These are phyloP conservation scores for Aristolochia fimbriata DNA, from an alignment of 164 flowering plant species.

Conservation along the genomic window DNA sequence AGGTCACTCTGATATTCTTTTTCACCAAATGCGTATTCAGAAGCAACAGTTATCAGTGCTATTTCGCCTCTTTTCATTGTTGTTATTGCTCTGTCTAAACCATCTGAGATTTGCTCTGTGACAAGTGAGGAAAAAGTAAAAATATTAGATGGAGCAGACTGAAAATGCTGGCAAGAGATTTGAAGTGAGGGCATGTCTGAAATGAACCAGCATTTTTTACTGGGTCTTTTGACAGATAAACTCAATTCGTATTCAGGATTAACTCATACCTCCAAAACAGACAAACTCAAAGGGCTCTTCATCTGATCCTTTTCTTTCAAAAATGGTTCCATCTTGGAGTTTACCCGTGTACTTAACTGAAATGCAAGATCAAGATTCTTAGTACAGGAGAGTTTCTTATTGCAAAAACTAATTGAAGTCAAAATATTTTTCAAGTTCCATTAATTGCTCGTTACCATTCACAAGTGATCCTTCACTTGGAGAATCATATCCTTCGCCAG, in stretches of 20 bases:
- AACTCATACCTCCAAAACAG: conserved; percentile 22
- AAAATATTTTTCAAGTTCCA: too few relatives aligned
- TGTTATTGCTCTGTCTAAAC: conserved; percentile 40
- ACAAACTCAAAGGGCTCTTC: conserved; percentile 34
- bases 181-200: too few relatives aligned
- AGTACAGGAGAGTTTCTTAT: background rate
- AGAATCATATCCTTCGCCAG: conserved; percentile 32
- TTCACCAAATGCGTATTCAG: conserved; percentile 13
- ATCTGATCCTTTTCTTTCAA: conserved; percentile 31
- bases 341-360: conserved; percentile 10
- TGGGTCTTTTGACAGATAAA: too few relatives aligned
- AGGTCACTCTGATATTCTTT: conserved; percentile 8
- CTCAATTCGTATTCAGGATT: too few relatives aligned
- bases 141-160: background rate
- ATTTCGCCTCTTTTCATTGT: conserved; percentile 50
- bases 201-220: too few relatives aligned
- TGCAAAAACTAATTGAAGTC: too few relatives aligned
- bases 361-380: conserved; percentile 1
- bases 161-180: background rate
- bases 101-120: conserved; percentile 32
- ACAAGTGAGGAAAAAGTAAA: conserved; percentile 3
- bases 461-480: conserved; percentile 44
- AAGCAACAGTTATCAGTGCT: conserved; percentile 21
- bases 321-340: conserved; percentile 33
- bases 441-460: conserved; percentile 19